Base-by-base conservation (phyloP, 192 early-diverging fungal species). In the Dissophora ornata region DNA sequence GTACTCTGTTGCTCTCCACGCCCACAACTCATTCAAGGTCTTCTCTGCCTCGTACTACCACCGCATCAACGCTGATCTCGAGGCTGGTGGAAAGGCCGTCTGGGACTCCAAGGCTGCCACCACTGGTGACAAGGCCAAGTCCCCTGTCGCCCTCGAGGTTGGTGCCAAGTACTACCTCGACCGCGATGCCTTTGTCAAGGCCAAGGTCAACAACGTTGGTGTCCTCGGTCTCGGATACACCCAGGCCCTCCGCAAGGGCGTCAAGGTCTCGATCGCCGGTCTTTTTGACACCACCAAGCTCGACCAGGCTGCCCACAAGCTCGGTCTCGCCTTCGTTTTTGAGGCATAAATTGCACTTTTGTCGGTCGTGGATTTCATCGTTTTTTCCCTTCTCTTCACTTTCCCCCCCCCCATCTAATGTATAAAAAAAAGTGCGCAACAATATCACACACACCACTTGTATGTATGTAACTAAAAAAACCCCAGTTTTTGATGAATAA, bases 11-110 rank as follows among this genome's bases (percentile, higher is more conserved):
- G 84, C 95, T 54, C 81, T 99, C 52, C 92, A 95, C 80, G 94
- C 95, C 82, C 89, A 89, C 77, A 96, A 97, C 91, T 92, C 91
- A 33, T 87, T 98, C 78, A 88, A 85, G 86, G 71, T 89, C 75
- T 96, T 94, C 86, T 84, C 96, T 67, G 92, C 95, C 53, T 92
- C 96, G 12, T 97, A 97, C 93, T 97, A 92, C 92, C 98, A 99
- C 88, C 93, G 93, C 67, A 93, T 99, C 59, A 93, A 87, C 80
- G 54, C 86, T 62, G 88, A 91, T 53, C 89, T 98, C 73, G 96
- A 99, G 85, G 96, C 96, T 62, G 96, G 95, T 81, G 97, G 91
- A 62, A 92, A 92, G 79, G 96, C 97, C 57, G 85, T 91, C 67
- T 99, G 95, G 91, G 90, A 93, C 75, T 88, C 91, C 82, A 85